Conservation (phyloP, 2,329 filamentous ascomycete genomes). For the Apiospora sp. region DNA sequence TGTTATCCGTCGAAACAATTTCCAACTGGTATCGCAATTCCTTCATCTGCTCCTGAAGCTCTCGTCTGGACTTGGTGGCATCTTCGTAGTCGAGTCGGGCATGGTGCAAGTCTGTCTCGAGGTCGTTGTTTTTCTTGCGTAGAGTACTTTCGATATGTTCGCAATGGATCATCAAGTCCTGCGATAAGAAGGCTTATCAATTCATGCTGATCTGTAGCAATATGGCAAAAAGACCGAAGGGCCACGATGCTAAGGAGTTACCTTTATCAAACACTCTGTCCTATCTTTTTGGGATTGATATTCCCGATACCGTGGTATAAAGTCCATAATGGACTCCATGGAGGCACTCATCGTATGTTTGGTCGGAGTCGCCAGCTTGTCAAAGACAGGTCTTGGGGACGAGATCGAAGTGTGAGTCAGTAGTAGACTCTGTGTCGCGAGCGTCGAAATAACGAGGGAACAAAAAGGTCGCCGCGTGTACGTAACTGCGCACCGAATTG, state of each 20-base stretch:
- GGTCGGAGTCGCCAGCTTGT: slow-evolving; percentile 6
- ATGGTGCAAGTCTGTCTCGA: slow-evolving; percentile 52
- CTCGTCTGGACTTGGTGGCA: slow-evolving; percentile 55
- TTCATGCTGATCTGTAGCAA: not conserved
- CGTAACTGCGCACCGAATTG: not conserved
- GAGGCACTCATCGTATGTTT: slow-evolving; percentile 31
- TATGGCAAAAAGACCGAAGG: slow-evolving; percentile 19
- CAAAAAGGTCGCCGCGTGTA: not conserved
- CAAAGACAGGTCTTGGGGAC: not conserved
- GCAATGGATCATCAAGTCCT: slow-evolving; percentile 58
- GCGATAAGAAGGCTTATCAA: slow-evolving; percentile 1
- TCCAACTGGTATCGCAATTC: slow-evolving; percentile 47
- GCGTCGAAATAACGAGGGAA: not conserved
- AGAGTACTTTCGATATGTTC: slow-evolving; percentile 53
- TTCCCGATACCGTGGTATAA: slow-evolving; percentile 55
- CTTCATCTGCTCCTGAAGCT: slow-evolving; percentile 57
- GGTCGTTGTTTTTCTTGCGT: slow-evolving; percentile 52
- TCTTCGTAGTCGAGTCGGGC: slow-evolving; percentile 59
- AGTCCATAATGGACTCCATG: slow-evolving; percentile 49
- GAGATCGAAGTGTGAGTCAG: not conserved
- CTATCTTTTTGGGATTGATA: slow-evolving; percentile 51
- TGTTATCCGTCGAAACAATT: slow-evolving; percentile 48
- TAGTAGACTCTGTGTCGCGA: not conserved
- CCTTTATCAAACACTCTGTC: slow-evolving; percentile 57
- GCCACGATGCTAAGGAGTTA: slow-evolving; percentile 33